Evolutionary conservation across 129 eudicot genomes (phyloP).

Genomic region (Chrysanthemum lavandulifolium): DNA sequence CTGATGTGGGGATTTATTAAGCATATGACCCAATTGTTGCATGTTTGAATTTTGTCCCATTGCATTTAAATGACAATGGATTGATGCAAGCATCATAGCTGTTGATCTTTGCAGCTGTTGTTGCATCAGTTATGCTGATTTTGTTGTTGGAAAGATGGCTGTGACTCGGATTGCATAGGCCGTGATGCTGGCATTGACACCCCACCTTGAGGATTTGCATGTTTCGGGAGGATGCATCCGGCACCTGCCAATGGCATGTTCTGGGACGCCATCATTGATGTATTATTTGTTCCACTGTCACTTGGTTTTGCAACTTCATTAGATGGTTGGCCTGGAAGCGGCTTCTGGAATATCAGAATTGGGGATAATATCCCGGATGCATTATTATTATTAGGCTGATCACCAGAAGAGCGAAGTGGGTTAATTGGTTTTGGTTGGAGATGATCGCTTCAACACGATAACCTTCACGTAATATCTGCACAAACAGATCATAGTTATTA

Average conservation of each 20-base stretch:
- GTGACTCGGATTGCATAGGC: constrained; percentile 52
- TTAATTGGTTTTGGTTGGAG: constrained; percentile 67
- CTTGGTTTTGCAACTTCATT: constrained; percentile 54
- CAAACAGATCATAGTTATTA: constrained; percentile 9
- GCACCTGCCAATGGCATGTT: constrained; percentile 16
- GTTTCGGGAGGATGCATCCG: constrained; percentile 74
- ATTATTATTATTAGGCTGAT: constrained; percentile 39
- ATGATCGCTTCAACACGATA: constrained; percentile 60
- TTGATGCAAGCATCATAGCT: constrained; percentile 57
- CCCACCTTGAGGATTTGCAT: constrained; percentile 68
- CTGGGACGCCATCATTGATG: constrained; percentile 33
- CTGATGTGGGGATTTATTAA: constrained; percentile 58
- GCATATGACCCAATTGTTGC: constrained; percentile 79
- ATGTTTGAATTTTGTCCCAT: constrained; percentile 68
- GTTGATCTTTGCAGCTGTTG: constrained; percentile 73
- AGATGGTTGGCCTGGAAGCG: constrained; percentile 48
- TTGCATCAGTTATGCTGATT: constrained; percentile 53
- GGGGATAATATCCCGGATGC: constrained; percentile 33
- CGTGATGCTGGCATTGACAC: constrained; percentile 45
- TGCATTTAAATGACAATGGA: constrained; percentile 53
- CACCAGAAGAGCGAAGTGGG: constrained; percentile 34
- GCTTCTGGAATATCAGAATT: constrained; percentile 53
- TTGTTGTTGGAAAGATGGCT: constrained; percentile 46
- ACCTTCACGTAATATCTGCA: constrained; percentile 82
- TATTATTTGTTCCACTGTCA: constrained; percentile 30